Evolutionary conservation across 345 rosid genomes (phyloP).

Genomic region (Microcos paniculata): DNA sequence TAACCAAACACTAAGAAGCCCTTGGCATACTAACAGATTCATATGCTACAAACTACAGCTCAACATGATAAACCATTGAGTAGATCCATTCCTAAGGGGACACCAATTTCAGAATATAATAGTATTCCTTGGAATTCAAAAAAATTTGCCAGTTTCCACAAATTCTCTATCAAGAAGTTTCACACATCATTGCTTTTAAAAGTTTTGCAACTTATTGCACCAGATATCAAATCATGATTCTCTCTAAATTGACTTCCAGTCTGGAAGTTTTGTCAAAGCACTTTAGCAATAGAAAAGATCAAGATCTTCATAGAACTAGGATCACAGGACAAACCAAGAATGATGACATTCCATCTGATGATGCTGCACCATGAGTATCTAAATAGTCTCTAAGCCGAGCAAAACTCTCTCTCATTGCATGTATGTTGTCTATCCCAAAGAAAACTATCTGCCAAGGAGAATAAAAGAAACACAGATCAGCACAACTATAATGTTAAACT

Average conservation of each 20-base stretch:
- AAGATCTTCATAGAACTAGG: not conserved
- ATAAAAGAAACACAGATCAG: constrained; percentile 19
- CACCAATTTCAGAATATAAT: not conserved
- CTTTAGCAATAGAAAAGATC: not conserved
- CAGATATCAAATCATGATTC: not conserved
- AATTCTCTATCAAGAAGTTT: not conserved
- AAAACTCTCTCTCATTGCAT: constrained; percentile 98
- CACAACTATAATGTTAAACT: constrained; percentile 3
- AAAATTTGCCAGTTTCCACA: not conserved
- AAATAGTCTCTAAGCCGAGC: constrained; percentile 93
- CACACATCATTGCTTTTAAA: no score
- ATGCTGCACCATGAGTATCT: constrained; percentile 91
- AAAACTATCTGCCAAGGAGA: constrained; percentile 68
- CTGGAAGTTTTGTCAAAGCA: not conserved
- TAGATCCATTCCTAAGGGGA: constrained; percentile 1
- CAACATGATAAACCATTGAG: not conserved
- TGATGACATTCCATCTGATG: constrained; percentile 97
- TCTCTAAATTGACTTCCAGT: not conserved
- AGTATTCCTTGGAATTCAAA: not conserved
- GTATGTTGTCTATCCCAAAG: constrained; percentile 98
- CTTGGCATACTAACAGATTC: not conserved
- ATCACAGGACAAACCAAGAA: constrained; percentile 64
- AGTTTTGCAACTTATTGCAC: not conserved
- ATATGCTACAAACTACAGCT: not conserved
- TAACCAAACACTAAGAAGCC: not conserved